Base-by-base conservation (phyloP, 73 alveolate species). In the Symbiodinium pilosum region DNA sequence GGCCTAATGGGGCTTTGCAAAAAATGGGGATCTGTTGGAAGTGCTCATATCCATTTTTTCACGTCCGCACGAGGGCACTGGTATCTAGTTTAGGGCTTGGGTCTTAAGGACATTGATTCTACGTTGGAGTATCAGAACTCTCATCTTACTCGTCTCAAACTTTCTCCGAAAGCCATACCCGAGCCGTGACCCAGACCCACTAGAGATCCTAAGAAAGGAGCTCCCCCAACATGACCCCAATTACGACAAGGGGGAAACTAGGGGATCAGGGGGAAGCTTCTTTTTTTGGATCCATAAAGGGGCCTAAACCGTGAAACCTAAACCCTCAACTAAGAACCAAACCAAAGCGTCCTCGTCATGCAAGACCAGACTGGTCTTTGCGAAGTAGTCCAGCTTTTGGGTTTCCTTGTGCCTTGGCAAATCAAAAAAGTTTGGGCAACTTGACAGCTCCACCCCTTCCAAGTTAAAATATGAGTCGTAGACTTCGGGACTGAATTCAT, bases 341-440 rank as follows among this genome's bases (percentile, higher is more conserved):
- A 21, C 41, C 83, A 28, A 24, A 28, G 41, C 85, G 85, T 18
- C 85, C 85, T n/a, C 85, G 43, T n/a, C 43, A 24, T 71, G 85
- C 44, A 71, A 36, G 28, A 71, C 85, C 42, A 71, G 85, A 30
- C 44, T 71, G 85, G 85, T 12, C 85, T 71, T 71, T 7, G 85
- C 85, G 85, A 34, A 71, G 85, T 34, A 71, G 43, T 71, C 85
- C 85, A 71, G 43, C 85, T 32, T 71, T 36, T 71, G 85, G 11
- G 85, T 36, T 36, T 71, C 85, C 47, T 71, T 71, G 32, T 36
- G 85, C 77, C 77, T 64, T 18, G 38, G 36, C 7, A 64, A 64
- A 28, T 64, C 71, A 54, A 12, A 5, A 12, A 54, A 2, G 26
- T 3, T 54, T 54, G 71, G n/a, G 71, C 71, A 54, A 7, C 30